These are phyloP conservation scores for Penicillium sp. DNA, from an alignment of 2,329 filamentous ascomycete species.

Conservation along the genomic window DNA sequence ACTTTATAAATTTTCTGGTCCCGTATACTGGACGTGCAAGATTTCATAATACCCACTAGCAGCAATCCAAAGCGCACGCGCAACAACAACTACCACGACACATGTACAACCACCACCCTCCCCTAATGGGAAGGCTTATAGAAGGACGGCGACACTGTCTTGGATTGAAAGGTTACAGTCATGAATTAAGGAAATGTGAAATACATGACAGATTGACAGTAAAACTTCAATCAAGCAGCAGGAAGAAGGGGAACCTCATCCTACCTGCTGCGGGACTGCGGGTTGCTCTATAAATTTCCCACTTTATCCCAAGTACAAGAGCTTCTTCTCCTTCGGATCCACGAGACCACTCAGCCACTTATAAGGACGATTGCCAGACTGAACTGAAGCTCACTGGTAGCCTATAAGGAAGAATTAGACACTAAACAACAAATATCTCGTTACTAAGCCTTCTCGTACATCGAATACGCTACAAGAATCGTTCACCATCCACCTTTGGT, in stretches of 20 bases:
- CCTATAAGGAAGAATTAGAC: not conserved
- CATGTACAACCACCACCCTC: too few species aligned
- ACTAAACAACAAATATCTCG: not conserved
- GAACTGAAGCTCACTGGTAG: not conserved
- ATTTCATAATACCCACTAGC: not conserved
- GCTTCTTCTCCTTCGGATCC: not conserved
- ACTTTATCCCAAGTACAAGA: too few species aligned
- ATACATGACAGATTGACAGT: too few species aligned
- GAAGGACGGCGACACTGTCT: too few species aligned
- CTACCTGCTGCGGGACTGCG: not conserved
- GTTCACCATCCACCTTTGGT: too few species aligned
- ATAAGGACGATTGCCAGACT: rapidly evolving
- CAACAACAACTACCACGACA: not conserved
- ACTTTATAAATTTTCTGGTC: not conserved
- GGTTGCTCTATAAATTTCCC: not conserved
- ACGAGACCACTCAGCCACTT: not conserved
- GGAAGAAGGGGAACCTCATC: not conserved
- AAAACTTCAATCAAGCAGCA: too few species aligned
- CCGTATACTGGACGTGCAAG: not conserved
- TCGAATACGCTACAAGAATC: not conserved
- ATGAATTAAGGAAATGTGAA: too few species aligned
- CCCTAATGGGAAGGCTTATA: too few species aligned
- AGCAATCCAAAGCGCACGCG: not conserved
- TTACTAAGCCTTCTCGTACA: not conserved
- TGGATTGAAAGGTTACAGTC: too few species aligned